Evolutionary conservation across 176 grass and related monocot genomes (phyloP).

Genomic region (Eremochloa ophiuroides): DNA sequence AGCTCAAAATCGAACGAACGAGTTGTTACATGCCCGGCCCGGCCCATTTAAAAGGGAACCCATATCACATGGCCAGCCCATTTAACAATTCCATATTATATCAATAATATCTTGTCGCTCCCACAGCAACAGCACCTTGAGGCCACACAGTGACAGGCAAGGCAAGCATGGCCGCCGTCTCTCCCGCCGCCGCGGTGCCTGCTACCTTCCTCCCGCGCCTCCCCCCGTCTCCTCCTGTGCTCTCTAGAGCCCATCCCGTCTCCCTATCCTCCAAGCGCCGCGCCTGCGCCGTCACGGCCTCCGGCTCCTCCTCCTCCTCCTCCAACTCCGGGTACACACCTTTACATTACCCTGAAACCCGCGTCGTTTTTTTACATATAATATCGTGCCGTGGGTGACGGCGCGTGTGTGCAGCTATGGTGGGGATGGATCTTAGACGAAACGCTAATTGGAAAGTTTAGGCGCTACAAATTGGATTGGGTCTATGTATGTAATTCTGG

Average conservation of each 20-base stretch:
- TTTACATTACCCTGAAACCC: neutral
- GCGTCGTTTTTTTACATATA: neutral
- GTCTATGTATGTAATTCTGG: neutral
- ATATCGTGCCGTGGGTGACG: neutral
- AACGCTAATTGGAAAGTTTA: neutral
- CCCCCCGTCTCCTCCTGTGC: neutral
- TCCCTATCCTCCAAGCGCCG: slow-evolving; percentile 10
- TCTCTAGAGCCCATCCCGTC: neutral
- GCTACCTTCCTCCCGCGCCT: slow-evolving; percentile 11
- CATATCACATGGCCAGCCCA: no score
- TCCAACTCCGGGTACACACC: slow-evolving; percentile 36
- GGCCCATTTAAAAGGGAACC: no score
- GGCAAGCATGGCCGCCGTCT: slow-evolving; percentile 24
- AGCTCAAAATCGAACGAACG: no score
- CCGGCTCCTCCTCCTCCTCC: slow-evolving; percentile 19
- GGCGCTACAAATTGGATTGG: neutral
- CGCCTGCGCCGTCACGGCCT: neutral
- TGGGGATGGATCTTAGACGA: neutral
- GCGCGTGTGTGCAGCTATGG: neutral
- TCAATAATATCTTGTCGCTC: no score
- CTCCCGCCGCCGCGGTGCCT: neutral
- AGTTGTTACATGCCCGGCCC: no score
- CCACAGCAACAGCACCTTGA: no score
- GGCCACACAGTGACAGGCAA: no score
- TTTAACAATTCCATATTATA: no score